Evolutionary conservation across 345 rosid species (phyloP), one percentile per base, ranked within the genome.

Genomic region (Barbarea vulgaris): DNA sequence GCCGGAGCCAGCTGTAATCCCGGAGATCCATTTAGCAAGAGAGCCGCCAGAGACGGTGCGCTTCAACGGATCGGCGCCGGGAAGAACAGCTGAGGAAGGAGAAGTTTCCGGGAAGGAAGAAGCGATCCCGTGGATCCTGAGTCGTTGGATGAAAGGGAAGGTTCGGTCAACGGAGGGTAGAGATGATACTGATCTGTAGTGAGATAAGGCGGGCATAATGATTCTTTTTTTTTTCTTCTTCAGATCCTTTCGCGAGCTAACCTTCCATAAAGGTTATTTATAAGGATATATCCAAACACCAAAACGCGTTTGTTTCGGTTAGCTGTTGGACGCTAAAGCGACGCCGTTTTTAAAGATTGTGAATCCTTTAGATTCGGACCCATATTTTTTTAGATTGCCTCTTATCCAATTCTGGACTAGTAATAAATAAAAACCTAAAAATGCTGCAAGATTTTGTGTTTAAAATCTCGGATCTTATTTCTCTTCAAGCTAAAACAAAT

Each of bases 1-100:
- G 66, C 85, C 80, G 22, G 96, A 87, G n/a, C 91, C 88, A 19
- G 76, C 72, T 3, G 82, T 77, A 10, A 86, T 52, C 34, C 85
- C 87, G 2, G 91, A 80, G 72, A 88, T 70, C 89, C 89, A 88
- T 73, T 68, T 84, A 24, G 64, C 12, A 15, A 85, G 56, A 67
- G 84, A 78, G 33, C 73, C 21, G 4, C 53, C 53, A 39, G 48
- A 59, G 37, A 51, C 24, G 12, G 0, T 36, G 56, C 77, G 67
- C 21, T 58, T 48, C 36, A 75, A 63, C 39, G 73, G 62, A 47
- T 48, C 54, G 67, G 70, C 70, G 39, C 3, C 25, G 74, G 30
- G 22, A 62, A 77, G 61, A 31, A 64, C 39, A 66, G 83, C 72
- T 46, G 77, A 57, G 14, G 83, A 27, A 18, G 84, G 53, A 42